Base-by-base conservation (phyloP, 257 asterid species). In the Solanum lycopersicoides region DNA sequence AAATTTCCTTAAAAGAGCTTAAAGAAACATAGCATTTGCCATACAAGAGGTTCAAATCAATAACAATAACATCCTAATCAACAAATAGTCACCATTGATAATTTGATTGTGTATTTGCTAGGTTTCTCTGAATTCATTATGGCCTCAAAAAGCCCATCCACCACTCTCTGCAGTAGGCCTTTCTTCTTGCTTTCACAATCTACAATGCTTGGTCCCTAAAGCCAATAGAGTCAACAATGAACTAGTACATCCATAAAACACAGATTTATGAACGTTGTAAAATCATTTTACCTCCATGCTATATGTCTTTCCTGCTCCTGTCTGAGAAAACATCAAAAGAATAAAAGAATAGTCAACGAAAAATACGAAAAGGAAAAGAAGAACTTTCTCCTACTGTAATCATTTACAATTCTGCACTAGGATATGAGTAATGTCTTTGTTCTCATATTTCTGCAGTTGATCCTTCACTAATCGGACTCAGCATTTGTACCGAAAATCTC, bases 261-360 rank as follows among this genome's bases (percentile, higher is more conserved):
- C 82, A 35, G 42, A 41, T 35, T 74, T 80, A 85, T 83, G 87
- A 28, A 69, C 21, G 59, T 39, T 79, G 44, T 73, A 60, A 53
- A 82, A 87, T 89, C 83, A 88, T 66, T 83, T 90, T 91, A 95
- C 98, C 98, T 95, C 97, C 95, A 95, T 93, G 93, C 94, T 94
- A 91, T 95, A 95, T 79, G 98, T 94, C 94, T 95, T 95, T 87
- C 98, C 98, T 37, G 98, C 98, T 89, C 98, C 98, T 82, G 98
- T 95, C 98, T 95, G 95, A 68, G 39, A 89, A 79, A 87, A 9
- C 28, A 42, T 87, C 68, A 88, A 91, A 74, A 84, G 9, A 25
- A 44, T 79, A 91, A 74, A 74, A 84, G 65, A 25, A 45, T 45
- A 15, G 84, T 28, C 84, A 79, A 79, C 20, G 14, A 32, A 50